A percentile compares a stretch with the other conserved stretches of the same genome.
Evolutionary conservation across 176 grass and related monocot species (phyloP).

Genomic region (Zizania latifolia): DNA sequence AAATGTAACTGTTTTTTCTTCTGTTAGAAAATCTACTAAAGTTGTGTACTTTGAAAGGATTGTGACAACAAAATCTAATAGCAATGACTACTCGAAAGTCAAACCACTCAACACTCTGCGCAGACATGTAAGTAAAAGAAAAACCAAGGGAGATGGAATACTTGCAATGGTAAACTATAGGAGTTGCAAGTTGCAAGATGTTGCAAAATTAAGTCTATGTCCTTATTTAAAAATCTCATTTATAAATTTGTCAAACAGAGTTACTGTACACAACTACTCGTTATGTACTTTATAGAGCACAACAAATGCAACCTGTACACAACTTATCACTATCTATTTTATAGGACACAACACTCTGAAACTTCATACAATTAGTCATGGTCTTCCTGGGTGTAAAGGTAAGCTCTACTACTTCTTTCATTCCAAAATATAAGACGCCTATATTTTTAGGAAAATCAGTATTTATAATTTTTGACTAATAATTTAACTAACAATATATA

Average conservation of each 20-base stretch:
- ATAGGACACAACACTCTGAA: too few species aligned
- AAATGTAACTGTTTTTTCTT: neutral
- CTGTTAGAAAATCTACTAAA: neutral
- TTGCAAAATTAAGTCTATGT: neutral
- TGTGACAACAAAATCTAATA: neutral
- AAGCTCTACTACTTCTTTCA: too few species aligned
- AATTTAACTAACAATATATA: too few species aligned
- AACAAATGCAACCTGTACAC: too few species aligned
- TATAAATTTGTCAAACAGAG: neutral
- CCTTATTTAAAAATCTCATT: neutral
- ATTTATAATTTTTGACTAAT: too few species aligned
- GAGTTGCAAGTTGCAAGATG: neutral
- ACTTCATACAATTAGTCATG: neutral
- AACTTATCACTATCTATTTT: too few species aligned
- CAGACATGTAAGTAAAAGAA: neutral
- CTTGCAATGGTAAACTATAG: neutral
- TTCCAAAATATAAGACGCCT: too few species aligned
- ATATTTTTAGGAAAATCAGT: too few species aligned
- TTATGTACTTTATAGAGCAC: too few species aligned
- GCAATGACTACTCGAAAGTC: neutral
- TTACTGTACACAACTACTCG: neutral
- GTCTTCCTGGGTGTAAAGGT: neutral
- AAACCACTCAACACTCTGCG: neutral
- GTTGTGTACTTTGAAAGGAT: neutral
- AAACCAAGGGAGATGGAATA: neutral